Evolutionary conservation across 2,329 filamentous ascomycete species (phyloP).

Genomic region (Calonectria ilicicola): DNA sequence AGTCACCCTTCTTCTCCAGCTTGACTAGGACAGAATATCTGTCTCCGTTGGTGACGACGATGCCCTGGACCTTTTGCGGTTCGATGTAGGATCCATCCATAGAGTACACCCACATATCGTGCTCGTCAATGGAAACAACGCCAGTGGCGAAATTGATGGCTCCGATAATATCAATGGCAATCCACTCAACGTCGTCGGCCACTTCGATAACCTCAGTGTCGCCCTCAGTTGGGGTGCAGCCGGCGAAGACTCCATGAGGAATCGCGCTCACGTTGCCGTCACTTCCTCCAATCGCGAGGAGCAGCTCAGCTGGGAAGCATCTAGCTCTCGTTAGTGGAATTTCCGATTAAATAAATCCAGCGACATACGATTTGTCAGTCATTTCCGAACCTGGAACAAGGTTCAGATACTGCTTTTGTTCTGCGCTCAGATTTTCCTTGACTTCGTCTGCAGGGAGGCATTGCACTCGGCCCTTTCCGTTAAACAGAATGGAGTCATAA

Average conservation of each 20-base stretch:
- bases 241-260: conserved; percentile 56
- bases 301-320: conserved; percentile 48
- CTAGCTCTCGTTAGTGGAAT: conserved; percentile 4
- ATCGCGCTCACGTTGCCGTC: conserved; percentile 51
- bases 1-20: conserved; percentile 60
- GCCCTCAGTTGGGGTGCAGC: conserved; percentile 61
- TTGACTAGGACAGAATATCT: conserved; percentile 64
- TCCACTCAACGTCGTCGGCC: conserved; percentile 52
- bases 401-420: conserved; percentile 46
- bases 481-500: conserved; percentile 71
- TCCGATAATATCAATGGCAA: conserved; percentile 67
- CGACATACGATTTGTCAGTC: conserved; percentile 55
- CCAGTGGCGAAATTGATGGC: conserved; percentile 59
- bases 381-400: conserved; percentile 46
- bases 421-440: conserved; percentile 47
- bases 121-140: conserved; percentile 62
- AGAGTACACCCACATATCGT: conserved; percentile 65
- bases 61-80: conserved; percentile 61
- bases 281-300: conserved; percentile 50
- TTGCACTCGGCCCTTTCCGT: conserved; percentile 69
- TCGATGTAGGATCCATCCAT: conserved; percentile 67
- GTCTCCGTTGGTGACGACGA: conserved; percentile 62
- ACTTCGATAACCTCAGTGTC: conserved; percentile 55
- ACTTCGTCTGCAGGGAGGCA: conserved; percentile 62
- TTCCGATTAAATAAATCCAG: no score